Conservation (phyloP, 768 basidiomycete genomes). For the Phallus indusiatus region DNA sequence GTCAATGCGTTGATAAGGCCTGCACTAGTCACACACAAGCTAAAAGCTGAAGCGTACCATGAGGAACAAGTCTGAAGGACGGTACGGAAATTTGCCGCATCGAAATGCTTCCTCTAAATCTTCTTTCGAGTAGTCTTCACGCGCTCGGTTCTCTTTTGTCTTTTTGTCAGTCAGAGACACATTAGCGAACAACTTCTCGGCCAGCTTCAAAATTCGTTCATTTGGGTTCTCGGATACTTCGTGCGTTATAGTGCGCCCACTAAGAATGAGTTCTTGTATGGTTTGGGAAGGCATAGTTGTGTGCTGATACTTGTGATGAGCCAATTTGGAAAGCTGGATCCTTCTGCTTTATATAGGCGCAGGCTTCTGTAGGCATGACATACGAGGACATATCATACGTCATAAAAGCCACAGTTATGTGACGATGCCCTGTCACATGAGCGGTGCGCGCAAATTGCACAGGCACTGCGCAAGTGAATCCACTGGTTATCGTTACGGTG, state of each 20-base stretch:
- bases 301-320: background rate
- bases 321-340: background rate
- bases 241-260: slow-evolving; percentile 30
- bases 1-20: background rate
- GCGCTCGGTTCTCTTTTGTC: slow-evolving; percentile 16
- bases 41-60: slow-evolving; percentile 35
- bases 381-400: too few relatives aligned
- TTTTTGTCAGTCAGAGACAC: slow-evolving; percentile 19
- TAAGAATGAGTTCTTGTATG: slow-evolving; percentile 24
- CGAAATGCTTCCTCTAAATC: slow-evolving; percentile 38
- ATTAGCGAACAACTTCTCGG: slow-evolving; percentile 30
- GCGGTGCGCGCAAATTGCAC: too few relatives aligned
- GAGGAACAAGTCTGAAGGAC: slow-evolving; percentile 52
- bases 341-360: too few relatives aligned
- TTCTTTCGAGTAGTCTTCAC: slow-evolving; percentile 24
- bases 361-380: too few relatives aligned
- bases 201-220: slow-evolving; percentile 28
- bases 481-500: too few relatives aligned
- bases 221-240: slow-evolving; percentile 30
- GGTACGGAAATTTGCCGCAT: slow-evolving; percentile 43
- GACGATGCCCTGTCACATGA: too few relatives aligned
- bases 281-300: slow-evolving; percentile 20
- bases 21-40: background rate
- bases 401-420: too few relatives aligned
- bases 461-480: too few relatives aligned